Evolutionary conservation across 768 basidiomycete genomes (phyloP).

Genomic region (Phlegmacium glaucopus): DNA sequence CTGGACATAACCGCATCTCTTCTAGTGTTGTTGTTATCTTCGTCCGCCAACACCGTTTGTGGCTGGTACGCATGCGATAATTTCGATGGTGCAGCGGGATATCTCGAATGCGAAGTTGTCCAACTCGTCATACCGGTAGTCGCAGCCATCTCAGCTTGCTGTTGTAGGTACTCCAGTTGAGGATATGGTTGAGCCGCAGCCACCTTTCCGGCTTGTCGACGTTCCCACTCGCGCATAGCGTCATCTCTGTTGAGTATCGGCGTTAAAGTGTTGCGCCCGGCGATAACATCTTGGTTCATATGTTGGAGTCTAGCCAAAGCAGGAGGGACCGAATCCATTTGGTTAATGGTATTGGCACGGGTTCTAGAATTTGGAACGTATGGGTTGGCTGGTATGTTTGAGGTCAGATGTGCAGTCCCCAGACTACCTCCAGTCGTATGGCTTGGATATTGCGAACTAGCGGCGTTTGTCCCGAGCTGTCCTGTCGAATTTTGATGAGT

Average conservation of each 20-base stretch:
- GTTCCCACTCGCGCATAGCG: conserved; percentile 94
- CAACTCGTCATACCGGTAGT: conserved; percentile 59
- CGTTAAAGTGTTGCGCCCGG: conserved; percentile 78
- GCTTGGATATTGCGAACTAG: conserved; percentile 30
- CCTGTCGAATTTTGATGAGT: conserved; percentile 51
- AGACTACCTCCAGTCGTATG: conserved; percentile 30
- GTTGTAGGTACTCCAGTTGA: conserved; percentile 87
- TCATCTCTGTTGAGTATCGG: conserved; percentile 96
- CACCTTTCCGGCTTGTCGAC: conserved; percentile 74
- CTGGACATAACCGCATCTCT: conserved; percentile 81
- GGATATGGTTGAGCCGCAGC: conserved; percentile 77
- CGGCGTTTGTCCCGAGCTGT: conserved; percentile 32
- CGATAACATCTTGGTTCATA: conserved; percentile 82
- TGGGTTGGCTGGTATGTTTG: conserved; percentile 60
- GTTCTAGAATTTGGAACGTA: conserved; percentile 70
- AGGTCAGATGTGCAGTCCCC: conserved; percentile 35
- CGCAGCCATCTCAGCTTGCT: conserved; percentile 84
- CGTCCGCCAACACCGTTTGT: conserved; percentile 63
- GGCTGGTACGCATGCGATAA: conserved; percentile 67
- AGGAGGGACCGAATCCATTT: conserved; percentile 90
- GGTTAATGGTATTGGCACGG: conserved; percentile 90
- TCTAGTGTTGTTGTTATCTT: conserved; percentile 37
- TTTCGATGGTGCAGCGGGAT: conserved; percentile 63
- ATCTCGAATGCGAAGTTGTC: conserved; percentile 42
- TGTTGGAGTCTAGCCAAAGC: conserved; percentile 87